phyloP scores from a whole-genome alignment of 768 basidiomycete species.

The Boletus barrowsii region DNA sequence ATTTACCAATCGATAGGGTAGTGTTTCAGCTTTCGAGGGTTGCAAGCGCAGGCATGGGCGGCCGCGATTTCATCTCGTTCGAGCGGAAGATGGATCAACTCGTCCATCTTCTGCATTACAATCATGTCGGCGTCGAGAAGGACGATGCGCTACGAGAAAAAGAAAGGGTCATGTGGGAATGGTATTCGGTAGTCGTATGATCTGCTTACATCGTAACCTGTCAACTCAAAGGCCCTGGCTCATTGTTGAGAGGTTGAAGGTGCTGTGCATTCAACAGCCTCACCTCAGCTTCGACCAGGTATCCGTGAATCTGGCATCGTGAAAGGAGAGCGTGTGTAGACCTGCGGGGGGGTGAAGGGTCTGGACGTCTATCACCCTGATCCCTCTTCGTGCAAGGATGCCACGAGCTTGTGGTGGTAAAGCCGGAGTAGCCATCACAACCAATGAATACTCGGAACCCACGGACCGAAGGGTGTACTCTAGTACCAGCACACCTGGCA shows the following conservation, averaged over 20 bases:
- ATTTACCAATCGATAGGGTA: slow-evolving; percentile 87
- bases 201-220: slow-evolving; percentile 58
- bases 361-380: slow-evolving; percentile 58
- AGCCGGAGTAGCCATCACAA: slow-evolving; percentile 70
- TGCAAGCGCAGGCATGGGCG: slow-evolving; percentile 89
- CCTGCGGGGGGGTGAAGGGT: slow-evolving; percentile 51
- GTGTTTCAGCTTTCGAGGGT: slow-evolving; percentile 77
- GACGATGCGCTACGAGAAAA: slow-evolving; percentile 58
- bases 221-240: slow-evolving; percentile 57
- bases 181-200: neutral
- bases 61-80: slow-evolving; percentile 78
- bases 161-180: neutral
- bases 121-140: slow-evolving; percentile 90
- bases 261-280: slow-evolving; percentile 9
- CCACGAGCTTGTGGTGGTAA: slow-evolving; percentile 49
- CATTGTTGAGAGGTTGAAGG: slow-evolving; percentile 22
- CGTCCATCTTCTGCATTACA: slow-evolving; percentile 79
- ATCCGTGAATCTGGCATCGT: slow-evolving; percentile 53
- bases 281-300: slow-evolving; percentile 65
- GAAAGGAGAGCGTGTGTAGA: slow-evolving; percentile 28
- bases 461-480: slow-evolving; percentile 50
- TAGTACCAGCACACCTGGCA: slow-evolving; percentile 56
- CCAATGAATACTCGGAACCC: slow-evolving; percentile 66
- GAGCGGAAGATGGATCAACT: slow-evolving; percentile 53
- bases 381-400: slow-evolving; percentile 50